phyloP scores from a whole-genome alignment of 768 basidiomycete genomes.

The Suillus alpinus region DNA sequence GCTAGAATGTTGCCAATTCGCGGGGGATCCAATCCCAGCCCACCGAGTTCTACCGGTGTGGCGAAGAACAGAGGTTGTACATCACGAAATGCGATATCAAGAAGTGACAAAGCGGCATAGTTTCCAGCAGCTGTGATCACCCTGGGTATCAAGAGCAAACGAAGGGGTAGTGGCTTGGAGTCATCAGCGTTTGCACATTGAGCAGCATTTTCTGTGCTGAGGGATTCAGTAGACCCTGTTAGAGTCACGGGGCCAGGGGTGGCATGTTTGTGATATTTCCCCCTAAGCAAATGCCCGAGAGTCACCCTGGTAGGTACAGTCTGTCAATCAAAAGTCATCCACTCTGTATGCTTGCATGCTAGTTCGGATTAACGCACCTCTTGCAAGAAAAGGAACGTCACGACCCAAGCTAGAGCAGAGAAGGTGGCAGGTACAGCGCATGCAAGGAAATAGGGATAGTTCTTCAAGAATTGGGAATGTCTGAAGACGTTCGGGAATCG shows the following conservation, averaged over 20 bases:
- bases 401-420: slow-evolving; percentile 48
- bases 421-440: slow-evolving; percentile 67
- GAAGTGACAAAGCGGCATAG: slow-evolving; percentile 59
- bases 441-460: slow-evolving; percentile 73
- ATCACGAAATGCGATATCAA: slow-evolving; percentile 65
- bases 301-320: slow-evolving; percentile 31
- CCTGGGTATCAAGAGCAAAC: slow-evolving; percentile 46
- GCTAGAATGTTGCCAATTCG: slow-evolving; percentile 68
- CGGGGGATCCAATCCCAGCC: slow-evolving; percentile 63
- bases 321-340: slow-evolving; percentile 17
- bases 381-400: slow-evolving; percentile 51
- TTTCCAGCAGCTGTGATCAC: slow-evolving; percentile 63
- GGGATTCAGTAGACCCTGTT: slow-evolving; percentile 11
- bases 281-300: slow-evolving; percentile 23
- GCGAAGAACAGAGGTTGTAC: slow-evolving; percentile 71
- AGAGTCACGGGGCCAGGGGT: background rate
- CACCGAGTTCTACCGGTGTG: slow-evolving; percentile 65
- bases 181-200: slow-evolving; percentile 13
- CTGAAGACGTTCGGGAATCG: slow-evolving; percentile 65
- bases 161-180: slow-evolving; percentile 45
- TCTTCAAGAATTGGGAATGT: slow-evolving; percentile 51
- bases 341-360: background rate
- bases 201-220: background rate
- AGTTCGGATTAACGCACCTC: slow-evolving; percentile 38
- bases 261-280: slow-evolving; percentile 13